A percentile compares a stretch with the other conserved stretches of the same genome.
Evolutionary conservation across 805 yeast genomes (phyloP).

Genomic region (Ogataea nonfermentans): DNA sequence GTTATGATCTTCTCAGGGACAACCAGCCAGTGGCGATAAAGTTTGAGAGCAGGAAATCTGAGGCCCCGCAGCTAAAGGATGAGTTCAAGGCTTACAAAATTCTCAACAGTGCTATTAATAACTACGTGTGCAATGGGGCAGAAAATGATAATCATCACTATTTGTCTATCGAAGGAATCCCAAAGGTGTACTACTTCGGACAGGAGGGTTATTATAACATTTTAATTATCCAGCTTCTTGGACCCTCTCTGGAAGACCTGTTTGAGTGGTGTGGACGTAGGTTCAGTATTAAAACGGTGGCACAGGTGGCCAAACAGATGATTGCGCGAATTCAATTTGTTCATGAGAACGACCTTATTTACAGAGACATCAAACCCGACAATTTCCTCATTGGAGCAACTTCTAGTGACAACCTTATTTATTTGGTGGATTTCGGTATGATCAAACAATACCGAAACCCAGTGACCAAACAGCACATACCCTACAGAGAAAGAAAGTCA

Average conservation of each 20-base stretch:
- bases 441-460: conserved; percentile 84
- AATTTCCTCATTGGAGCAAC: conserved; percentile 75
- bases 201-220: conserved; percentile 83
- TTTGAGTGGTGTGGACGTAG: conserved; percentile 87
- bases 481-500: conserved; percentile 77
- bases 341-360: conserved; percentile 74
- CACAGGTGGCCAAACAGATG: conserved; percentile 77
- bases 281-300: conserved; percentile 69
- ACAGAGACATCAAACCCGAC: conserved; percentile 82
- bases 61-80: conserved; percentile 80
- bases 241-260: conserved; percentile 79
- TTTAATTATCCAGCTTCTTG: conserved; percentile 73
- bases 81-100: conserved; percentile 78
- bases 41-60: conserved; percentile 76
- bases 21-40: conserved; percentile 67
- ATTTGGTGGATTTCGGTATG: conserved; percentile 83
- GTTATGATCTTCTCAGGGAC: conserved; percentile 66
- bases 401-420: conserved; percentile 51
- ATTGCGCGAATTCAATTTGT: conserved; percentile 66
- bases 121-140: conserved; percentile 27
- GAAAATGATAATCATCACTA: conserved; percentile 25
- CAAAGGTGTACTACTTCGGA: conserved; percentile 82
- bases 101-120: conserved; percentile 51
- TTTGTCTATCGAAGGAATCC: conserved; percentile 54
- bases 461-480: conserved; percentile 74